These are phyloP conservation scores for Agastache rugosa DNA, from an alignment of 257 asterid genomes.

Conservation along the genomic window DNA sequence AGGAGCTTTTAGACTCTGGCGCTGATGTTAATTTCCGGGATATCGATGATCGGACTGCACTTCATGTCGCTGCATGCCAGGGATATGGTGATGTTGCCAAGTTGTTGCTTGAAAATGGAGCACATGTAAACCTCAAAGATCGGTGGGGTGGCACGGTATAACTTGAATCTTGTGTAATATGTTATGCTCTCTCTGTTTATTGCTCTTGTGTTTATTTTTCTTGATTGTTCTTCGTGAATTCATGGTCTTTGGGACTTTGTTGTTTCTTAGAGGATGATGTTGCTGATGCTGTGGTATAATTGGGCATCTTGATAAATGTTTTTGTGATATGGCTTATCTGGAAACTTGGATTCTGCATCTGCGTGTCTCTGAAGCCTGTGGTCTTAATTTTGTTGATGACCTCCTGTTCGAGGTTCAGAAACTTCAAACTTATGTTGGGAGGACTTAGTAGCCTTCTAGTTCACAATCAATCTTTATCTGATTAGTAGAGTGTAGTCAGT, in stretches of 20 bases:
- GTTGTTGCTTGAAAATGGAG: constrained; percentile 66
- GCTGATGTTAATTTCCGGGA: constrained; percentile 81
- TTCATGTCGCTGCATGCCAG: constrained; percentile 94
- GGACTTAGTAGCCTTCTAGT: not conserved
- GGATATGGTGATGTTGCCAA: constrained; percentile 70
- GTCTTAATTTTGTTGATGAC: no score
- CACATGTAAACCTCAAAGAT: constrained; percentile 66
- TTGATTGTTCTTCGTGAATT: not conserved
- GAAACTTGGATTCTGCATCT: constrained; percentile 15
- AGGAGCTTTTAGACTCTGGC: constrained; percentile 72
- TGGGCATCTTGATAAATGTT: constrained; percentile 1
- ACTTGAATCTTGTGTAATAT: not conserved
- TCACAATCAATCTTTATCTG: not conserved
- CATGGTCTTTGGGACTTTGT: not conserved
- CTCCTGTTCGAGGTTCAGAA: not conserved
- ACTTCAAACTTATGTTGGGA: not conserved
- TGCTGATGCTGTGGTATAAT: not conserved
- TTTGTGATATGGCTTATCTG: not conserved
- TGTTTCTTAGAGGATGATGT: constrained; percentile 13
- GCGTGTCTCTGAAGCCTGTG: not conserved
- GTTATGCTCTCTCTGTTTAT: not conserved
- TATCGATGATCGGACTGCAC: constrained; percentile 85
- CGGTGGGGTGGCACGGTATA: constrained; percentile 99
- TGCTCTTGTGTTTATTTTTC: constrained; percentile 12
- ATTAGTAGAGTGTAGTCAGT: not conserved